A percentile compares a stretch with the other conserved stretches of the same genome.
Evolutionary conservation across 1,284 basidiomycete genomes (phyloP).

Genomic region (Ustilago loliicola): DNA sequence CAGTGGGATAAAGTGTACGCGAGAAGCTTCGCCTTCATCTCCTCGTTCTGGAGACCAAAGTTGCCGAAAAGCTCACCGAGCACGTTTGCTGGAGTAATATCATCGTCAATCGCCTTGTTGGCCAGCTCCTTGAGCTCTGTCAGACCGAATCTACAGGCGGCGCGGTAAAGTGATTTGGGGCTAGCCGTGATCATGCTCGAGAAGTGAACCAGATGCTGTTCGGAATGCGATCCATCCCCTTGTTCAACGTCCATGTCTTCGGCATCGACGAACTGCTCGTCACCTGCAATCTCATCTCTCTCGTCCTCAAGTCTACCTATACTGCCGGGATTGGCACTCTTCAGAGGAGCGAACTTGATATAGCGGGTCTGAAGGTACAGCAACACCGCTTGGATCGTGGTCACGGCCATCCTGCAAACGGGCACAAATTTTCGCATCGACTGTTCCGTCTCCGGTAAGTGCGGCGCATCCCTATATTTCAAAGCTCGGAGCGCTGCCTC

Average conservation of each 20-base stretch:
- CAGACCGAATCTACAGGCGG: slow-evolving; percentile 24
- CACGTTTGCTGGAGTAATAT: slow-evolving; percentile 25
- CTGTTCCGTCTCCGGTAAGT: neutral
- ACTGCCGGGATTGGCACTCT: neutral
- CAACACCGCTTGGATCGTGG: slow-evolving; percentile 26
- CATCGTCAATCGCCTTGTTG: neutral
- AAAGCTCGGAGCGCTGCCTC: slow-evolving; percentile 2
- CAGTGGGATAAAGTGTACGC: slow-evolving; percentile 31
- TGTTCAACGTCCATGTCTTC: neutral
- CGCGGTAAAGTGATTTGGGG: slow-evolving; percentile 40
- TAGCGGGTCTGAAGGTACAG: slow-evolving; percentile 31
- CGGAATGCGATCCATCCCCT: neutral
- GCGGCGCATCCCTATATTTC: neutral
- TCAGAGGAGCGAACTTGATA: slow-evolving; percentile 17
- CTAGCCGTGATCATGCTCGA: slow-evolving; percentile 11
- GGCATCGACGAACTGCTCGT: neutral
- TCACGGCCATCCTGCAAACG: slow-evolving; percentile 6
- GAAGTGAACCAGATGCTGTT: neutral
- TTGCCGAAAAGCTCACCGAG: slow-evolving; percentile 25
- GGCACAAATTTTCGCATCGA: neutral
- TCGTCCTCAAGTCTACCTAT: neutral
- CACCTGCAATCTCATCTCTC: neutral
- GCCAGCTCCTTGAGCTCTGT: slow-evolving; percentile 18
- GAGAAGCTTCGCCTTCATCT: slow-evolving; percentile 16
- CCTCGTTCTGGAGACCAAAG: slow-evolving; percentile 18